phyloP scores from a whole-genome alignment of 768 basidiomycete species.

The Mycena galericulata region DNA sequence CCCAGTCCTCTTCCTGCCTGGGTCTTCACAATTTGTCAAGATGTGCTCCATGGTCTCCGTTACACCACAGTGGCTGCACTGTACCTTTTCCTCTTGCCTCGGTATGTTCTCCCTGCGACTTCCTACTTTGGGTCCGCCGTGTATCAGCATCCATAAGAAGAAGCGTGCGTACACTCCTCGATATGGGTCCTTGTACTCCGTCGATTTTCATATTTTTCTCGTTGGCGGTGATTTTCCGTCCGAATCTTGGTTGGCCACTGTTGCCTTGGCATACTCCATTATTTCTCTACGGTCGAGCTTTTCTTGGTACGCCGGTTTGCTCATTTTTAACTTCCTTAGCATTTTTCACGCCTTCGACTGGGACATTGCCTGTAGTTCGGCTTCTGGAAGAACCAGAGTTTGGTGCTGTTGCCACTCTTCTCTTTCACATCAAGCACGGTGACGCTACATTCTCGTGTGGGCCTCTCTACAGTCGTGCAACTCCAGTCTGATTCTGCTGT shows the following conservation, averaged over 20 bases:
- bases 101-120: background rate
- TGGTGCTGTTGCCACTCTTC: background rate
- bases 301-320: background rate
- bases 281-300: background rate
- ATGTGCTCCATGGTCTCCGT: background rate
- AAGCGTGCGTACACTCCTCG: background rate
- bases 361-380: background rate
- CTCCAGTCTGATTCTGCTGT: background rate
- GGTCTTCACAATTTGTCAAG: background rate
- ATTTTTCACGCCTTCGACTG: background rate
- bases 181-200: background rate
- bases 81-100: background rate
- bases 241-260: background rate
- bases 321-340: background rate
- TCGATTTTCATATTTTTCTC: background rate
- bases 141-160: constrained; percentile 7
- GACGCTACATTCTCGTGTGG: background rate
- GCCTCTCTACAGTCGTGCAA: background rate
- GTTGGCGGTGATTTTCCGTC: background rate
- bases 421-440: background rate
- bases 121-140: background rate
- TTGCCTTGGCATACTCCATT: background rate
- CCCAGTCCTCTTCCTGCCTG: background rate
- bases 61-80: background rate
- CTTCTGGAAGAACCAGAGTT: background rate